Percentiles rank a stretch among this genome's conserved stretches.
Conservation (phyloP, 2,329 filamentous ascomycete species). For the Colletotrichum phormii region DNA sequence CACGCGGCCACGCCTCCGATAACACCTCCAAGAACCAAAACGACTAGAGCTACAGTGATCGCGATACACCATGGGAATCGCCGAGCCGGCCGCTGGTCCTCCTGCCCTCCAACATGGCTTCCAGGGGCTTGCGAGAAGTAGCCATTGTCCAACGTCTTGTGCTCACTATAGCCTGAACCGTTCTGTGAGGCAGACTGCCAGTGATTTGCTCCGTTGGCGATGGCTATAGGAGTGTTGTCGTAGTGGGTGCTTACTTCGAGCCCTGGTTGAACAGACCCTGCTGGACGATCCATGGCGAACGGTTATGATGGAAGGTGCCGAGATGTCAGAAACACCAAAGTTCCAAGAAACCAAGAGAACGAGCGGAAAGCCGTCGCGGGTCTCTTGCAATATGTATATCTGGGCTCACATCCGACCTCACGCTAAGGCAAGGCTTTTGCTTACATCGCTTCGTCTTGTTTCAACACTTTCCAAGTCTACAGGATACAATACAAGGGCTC, state of each 20-base stretch:
- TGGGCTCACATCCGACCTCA: background rate
- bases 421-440: background rate
- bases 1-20: conserved; percentile 26
- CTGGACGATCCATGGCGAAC: background rate
- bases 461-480: background rate
- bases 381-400: background rate
- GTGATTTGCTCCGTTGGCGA: background rate
- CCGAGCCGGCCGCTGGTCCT: background rate
- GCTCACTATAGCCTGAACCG: background rate
- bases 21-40: conserved; percentile 19
- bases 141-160: conserved; percentile 1
- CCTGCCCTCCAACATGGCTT: background rate
- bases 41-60: background rate
- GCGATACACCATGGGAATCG: background rate
- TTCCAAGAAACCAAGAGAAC: background rate
- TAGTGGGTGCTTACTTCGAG: conserved; percentile 5
- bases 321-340: background rate
- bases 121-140: background rate
- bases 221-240: background rate
- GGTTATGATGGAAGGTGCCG: background rate
- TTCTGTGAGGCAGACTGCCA: background rate
- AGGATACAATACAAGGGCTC: background rate
- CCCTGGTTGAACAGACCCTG: background rate
- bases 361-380: background rate
- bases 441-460: background rate